Evolutionary conservation across 768 basidiomycete genomes (phyloP).

Genomic region (Pisolithus tinctorius): DNA sequence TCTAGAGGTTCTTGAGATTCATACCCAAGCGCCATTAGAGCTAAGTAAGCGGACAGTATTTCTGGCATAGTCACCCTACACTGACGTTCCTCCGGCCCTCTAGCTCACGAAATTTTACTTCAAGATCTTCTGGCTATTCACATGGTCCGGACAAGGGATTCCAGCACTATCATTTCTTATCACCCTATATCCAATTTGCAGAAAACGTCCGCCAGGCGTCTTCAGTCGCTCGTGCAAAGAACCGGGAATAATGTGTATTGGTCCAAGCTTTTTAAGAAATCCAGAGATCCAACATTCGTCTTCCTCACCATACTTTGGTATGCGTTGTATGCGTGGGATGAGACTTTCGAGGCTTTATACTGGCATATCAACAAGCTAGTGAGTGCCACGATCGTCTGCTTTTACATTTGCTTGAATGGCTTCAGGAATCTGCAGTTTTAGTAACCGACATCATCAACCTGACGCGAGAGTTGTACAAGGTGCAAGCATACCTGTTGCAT

Average conservation of each 20-base stretch:
- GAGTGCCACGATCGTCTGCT: neutral
- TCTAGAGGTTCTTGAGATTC: constrained; percentile 17
- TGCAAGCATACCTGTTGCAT: constrained; percentile 53
- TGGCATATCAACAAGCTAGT: constrained; percentile 28
- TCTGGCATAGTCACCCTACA: neutral
- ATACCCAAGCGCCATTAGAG: constrained; percentile 29
- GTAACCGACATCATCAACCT: constrained; percentile 30
- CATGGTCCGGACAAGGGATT: constrained; percentile 30
- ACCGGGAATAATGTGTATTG: constrained; percentile 7
- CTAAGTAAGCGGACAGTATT: constrained; percentile 11
- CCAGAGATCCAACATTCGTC: constrained; percentile 43
- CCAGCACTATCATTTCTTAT: constrained; percentile 11
- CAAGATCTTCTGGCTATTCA: constrained; percentile 44
- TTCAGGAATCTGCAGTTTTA: constrained; percentile 40
- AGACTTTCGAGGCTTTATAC: constrained; percentile 43
- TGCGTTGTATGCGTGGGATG: constrained; percentile 50
- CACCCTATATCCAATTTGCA: neutral
- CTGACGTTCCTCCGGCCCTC: neutral
- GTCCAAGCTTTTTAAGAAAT: constrained; percentile 3
- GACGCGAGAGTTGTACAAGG: constrained; percentile 49
- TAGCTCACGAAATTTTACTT: constrained; percentile 7
- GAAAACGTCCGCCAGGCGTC: constrained; percentile 1
- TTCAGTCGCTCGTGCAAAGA: constrained; percentile 7
- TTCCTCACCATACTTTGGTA: constrained; percentile 45
- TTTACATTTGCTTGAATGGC: neutral